Evolutionary conservation across 2,329 filamentous ascomycete genomes (phyloP).

Genomic region (Ophiocordyceps unilateralis): DNA sequence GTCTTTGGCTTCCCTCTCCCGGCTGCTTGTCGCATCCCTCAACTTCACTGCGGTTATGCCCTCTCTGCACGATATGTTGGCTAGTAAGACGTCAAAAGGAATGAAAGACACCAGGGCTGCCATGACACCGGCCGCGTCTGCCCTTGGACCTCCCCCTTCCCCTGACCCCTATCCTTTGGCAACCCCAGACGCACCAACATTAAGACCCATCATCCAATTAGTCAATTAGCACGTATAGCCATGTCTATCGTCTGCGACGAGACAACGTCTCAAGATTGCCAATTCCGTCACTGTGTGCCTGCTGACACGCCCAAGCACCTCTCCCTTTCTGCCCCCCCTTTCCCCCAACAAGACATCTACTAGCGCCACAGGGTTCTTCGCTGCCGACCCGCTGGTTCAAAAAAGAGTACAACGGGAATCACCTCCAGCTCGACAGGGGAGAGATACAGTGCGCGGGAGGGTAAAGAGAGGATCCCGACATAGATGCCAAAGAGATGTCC

Average conservation of each 20-base stretch:
- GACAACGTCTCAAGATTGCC: slow-evolving; percentile 3
- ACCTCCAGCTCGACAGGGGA: background rate
- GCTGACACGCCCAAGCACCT: slow-evolving; percentile 5
- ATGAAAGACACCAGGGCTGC: too few species aligned
- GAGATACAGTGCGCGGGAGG: background rate
- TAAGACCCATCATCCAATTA: slow-evolving; percentile 5
- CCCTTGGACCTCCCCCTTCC: too few species aligned
- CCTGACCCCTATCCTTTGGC: too few species aligned
- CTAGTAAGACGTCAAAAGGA: too few species aligned
- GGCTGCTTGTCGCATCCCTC: too few species aligned
- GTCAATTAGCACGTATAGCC: slow-evolving; percentile 8
- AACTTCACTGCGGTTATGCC: too few species aligned
- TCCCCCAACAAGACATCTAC: slow-evolving; percentile 3
- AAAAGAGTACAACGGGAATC: background rate
- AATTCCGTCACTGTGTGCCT: slow-evolving; percentile 4
- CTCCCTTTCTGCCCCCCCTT: too few species aligned
- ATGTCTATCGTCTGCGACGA: slow-evolving; percentile 7
- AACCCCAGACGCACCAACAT: background rate
- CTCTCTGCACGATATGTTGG: too few species aligned
- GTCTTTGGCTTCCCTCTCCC: too few species aligned
- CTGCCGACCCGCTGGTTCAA: too few species aligned
- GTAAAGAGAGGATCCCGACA: background rate
- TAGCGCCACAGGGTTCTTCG: background rate
- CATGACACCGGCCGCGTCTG: too few species aligned
- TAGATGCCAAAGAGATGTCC: background rate